Evolutionary conservation across 495 filamentous ascomycete species (phyloP), one percentile per base, ranked within the genome.

Genomic region (Hypoxylon fuscum): DNA sequence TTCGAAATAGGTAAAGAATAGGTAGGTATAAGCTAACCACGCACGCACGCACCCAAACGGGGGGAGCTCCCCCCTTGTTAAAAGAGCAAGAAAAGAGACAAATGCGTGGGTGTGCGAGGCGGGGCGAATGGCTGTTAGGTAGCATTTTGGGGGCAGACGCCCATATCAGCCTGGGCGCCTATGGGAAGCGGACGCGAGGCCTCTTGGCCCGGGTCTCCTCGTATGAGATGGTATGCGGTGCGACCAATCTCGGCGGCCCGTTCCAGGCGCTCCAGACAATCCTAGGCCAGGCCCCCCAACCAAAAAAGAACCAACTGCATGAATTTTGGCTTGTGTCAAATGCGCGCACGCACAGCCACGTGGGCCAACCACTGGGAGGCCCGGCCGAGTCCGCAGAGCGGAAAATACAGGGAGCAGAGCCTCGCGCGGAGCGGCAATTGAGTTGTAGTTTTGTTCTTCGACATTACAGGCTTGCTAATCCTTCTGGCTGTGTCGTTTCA

Each of bases 261-360:
- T 46, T 56, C 29, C 10, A 27, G 25, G 34, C 42, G 42, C 34
- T 55, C 49, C n/a, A n/a, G n/a, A n/a, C n/a, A n/a, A n/a, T n/a
- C n/a, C n/a, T n/a, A n/a, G n/a, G n/a, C n/a, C 50, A 59, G 59
- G n/a, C 8, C 40, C 6, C 40, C 20, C 15, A 42, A 10, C 5
- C n/a, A n/a, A n/a, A n/a, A n/a, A n/a, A n/a, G n/a, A n/a, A n/a
- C n/a, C n/a, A n/a, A n/a, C n/a, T n/a, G n/a, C n/a, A n/a, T n/a
- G n/a, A n/a, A n/a, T n/a, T n/a, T n/a, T n/a, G 40, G 10, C 1
- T 9, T 55, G 45, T 29, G 31, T 60, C 18, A 29, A 41, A 42
- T 52, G 15, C 35, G 52, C 47, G 63, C 35, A 58, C 47, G 63
- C 52, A 66, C 52, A 61, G 52, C 57, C 56, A 66, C 63, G 63